Conservation (phyloP, 257 asterid genomes). For the Linaria vulgaris region DNA sequence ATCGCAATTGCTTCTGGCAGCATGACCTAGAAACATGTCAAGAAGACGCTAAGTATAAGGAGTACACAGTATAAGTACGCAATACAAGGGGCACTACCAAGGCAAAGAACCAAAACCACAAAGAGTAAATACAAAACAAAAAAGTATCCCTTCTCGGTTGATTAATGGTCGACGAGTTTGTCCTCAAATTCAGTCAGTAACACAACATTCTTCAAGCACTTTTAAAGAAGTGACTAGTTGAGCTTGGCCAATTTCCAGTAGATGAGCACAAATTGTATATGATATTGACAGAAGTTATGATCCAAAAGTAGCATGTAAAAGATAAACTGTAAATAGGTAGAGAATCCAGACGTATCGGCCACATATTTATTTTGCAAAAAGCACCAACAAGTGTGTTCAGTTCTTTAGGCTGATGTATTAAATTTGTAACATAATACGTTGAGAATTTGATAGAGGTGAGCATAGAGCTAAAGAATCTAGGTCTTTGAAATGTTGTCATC, state of each 20-base stretch:
- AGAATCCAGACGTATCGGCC: not conserved
- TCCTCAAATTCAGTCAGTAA: not conserved
- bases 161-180: not conserved
- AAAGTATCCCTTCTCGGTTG: not conserved
- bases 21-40: conserved; percentile 63
- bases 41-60: not conserved
- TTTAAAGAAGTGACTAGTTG: too few species aligned
- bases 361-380: too few species aligned
- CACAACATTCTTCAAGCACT: not conserved
- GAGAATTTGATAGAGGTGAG: too few species aligned
- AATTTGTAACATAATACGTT: too few species aligned
- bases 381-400: not conserved
- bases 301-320: too few species aligned
- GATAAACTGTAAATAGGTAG: not conserved
- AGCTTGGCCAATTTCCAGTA: not conserved
- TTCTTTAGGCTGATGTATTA: not conserved
- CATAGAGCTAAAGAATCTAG: too few species aligned
- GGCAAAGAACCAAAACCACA: not conserved
- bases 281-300: not conserved
- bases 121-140: conserved; percentile 6
- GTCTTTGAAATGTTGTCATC: not conserved
- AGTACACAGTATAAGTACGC: too few species aligned
- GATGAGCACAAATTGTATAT: not conserved
- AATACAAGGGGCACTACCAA: conserved; percentile 1
- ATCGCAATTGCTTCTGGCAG: conserved; percentile 94